These are phyloP conservation scores for Russula virescens DNA, from an alignment of 768 basidiomycete species.

Conservation along the genomic window DNA sequence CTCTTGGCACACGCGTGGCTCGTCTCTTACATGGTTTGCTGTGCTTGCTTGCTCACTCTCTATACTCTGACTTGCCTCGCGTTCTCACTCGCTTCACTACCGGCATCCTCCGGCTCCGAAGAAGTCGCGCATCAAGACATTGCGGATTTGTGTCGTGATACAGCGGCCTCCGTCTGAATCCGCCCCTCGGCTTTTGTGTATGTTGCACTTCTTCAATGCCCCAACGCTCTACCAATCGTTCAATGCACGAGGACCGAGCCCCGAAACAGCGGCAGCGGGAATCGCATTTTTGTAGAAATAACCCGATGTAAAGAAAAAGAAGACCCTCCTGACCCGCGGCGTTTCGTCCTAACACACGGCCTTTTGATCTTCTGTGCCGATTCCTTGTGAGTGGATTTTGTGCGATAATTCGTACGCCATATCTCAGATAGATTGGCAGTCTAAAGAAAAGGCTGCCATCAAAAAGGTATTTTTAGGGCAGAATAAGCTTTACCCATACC, in stretches of 20 bases:
- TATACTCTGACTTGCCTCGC: no score
- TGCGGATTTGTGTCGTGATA: no score
- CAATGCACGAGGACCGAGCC: neutral
- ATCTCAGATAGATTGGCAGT: neutral
- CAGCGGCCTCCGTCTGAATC: no score
- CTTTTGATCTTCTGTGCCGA: conserved; percentile 3
- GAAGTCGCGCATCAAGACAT: neutral
- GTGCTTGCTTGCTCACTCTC: no score
- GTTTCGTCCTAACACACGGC: conserved; percentile 11
- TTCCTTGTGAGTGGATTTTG: neutral
- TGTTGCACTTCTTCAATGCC: neutral
- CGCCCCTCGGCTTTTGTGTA: neutral
- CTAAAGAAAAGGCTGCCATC: neutral
- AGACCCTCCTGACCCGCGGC: conserved; percentile 7
- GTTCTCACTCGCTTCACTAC: no score
- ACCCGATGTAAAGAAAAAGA: neutral
- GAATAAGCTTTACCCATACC: neutral
- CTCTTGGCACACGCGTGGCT: no score
- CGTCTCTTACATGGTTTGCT: no score
- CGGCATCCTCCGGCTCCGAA: neutral
- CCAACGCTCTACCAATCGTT: neutral
- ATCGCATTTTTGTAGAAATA: neutral
- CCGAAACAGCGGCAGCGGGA: neutral
- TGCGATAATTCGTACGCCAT: neutral
- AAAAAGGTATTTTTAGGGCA: neutral